These are phyloP conservation scores for Erodium texanum DNA, from an alignment of 441 rosid genomes.

Conservation along the genomic window DNA sequence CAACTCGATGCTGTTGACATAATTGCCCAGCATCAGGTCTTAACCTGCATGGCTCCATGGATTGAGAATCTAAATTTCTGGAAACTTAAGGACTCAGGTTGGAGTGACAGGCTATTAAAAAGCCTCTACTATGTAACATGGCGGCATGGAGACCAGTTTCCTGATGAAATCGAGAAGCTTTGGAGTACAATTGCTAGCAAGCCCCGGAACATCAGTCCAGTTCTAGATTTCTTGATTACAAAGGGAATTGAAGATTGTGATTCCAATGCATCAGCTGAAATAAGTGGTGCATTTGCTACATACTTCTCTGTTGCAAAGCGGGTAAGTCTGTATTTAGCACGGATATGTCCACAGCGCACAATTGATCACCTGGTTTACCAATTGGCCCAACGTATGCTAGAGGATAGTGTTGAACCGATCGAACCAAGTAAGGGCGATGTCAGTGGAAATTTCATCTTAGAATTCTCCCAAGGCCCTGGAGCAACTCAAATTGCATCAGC, in stretches of 20 bases:
- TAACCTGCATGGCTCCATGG: conserved; percentile 99
- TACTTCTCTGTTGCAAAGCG: conserved; percentile 98
- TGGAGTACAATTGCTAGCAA: conserved; percentile 99
- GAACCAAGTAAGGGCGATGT: conserved; percentile 55
- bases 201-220: conserved; percentile 91
- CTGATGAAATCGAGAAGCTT: conserved; percentile 97
- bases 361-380: conserved; percentile 98
- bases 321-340: conserved; percentile 86
- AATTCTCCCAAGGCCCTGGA: conserved; percentile 91
- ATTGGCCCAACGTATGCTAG: conserved; percentile 86
- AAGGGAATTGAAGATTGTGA: conserved; percentile 99
- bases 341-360: conserved; percentile 94
- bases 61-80: too few species aligned
- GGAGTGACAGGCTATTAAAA: conserved; percentile 93
- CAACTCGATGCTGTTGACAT: conserved; percentile 99
- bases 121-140: conserved; percentile 97
- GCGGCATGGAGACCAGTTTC: conserved; percentile 98
- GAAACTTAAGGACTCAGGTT: conserved; percentile 95
- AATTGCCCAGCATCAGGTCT: conserved; percentile 97
- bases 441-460: conserved; percentile 71
- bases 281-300: conserved; percentile 99
- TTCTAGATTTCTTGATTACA: conserved; percentile 90
- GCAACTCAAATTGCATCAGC: conserved; percentile 60
- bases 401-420: conserved; percentile 79
- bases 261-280: conserved; percentile 98